phyloP scores from a whole-genome alignment of 129 eudicot genomes.

The Daucus carota region DH1_v3.0 NC_030387.2:15049501-15050000 shows the following conservation, averaged over 20 bases:
- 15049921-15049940: neutral
- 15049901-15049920: neutral
- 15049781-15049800: neutral
- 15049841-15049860: neutral
- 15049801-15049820: neutral
- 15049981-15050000: neutral
- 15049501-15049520: slow-evolving; percentile 88
- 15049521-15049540: slow-evolving; percentile 77
- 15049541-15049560: slow-evolving; percentile 84
- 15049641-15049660: slow-evolving; percentile 13
- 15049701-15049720: neutral
- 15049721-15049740: neutral
- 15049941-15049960: neutral
- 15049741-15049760: neutral
- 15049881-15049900: neutral
- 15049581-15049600: slow-evolving; percentile 85
- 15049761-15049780: neutral
- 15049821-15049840: neutral
- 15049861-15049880: neutral
- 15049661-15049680: neutral
- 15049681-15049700: neutral
- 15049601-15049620: slow-evolving; percentile 78
- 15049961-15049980: neutral
- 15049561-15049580: slow-evolving; percentile 90
- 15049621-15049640: slow-evolving; percentile 74